Conservation (phyloP, 2,329 filamentous ascomycete species). For the Allantophomopsis cytisporea region DNA sequence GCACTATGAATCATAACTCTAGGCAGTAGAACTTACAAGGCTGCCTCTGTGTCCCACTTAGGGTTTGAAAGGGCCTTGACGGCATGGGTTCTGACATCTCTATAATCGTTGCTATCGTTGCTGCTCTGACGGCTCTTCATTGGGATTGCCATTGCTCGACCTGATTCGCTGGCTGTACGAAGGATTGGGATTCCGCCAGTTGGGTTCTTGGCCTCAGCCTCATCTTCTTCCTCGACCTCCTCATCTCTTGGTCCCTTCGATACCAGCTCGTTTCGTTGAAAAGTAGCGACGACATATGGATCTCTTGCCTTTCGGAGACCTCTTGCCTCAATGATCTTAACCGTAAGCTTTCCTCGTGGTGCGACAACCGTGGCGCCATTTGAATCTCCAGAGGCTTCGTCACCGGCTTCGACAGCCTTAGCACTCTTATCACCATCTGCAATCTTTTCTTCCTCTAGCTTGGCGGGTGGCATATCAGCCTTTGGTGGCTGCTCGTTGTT, state of each 20-base stretch:
- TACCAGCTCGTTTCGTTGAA: conserved; percentile 93
- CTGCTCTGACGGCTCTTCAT: conserved; percentile 97
- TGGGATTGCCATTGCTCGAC: conserved; percentile 77
- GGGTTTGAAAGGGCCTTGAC: conserved; percentile 60
- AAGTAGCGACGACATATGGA: conserved; percentile 92
- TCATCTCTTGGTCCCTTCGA: conserved; percentile 66
- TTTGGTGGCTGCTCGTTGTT: conserved; percentile 18
- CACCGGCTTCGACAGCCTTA: conserved; percentile 30
- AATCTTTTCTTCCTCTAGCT: conserved; percentile 9
- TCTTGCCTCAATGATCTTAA: conserved; percentile 78
- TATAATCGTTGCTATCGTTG: conserved; percentile 68
- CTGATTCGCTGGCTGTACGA: conserved; percentile 67
- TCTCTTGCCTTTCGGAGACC: conserved; percentile 72
- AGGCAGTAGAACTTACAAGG: conserved; percentile 57
- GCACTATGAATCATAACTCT: conserved; percentile 1
- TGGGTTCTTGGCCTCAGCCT: conserved; percentile 34
- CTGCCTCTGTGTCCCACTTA: conserved; percentile 88
- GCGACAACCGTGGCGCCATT: conserved; percentile 50
- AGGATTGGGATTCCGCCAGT: conserved; percentile 46
- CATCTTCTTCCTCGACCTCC: conserved; percentile 43
- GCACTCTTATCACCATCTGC: conserved; percentile 13
- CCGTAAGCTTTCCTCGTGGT: conserved; percentile 75
- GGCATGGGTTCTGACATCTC: conserved; percentile 41
- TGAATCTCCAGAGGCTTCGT: conserved; percentile 15
- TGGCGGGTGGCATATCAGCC: too few species aligned